phyloP scores from a whole-genome alignment of 1,284 basidiomycete genomes.

The Violaceomyces palustris region DNA sequence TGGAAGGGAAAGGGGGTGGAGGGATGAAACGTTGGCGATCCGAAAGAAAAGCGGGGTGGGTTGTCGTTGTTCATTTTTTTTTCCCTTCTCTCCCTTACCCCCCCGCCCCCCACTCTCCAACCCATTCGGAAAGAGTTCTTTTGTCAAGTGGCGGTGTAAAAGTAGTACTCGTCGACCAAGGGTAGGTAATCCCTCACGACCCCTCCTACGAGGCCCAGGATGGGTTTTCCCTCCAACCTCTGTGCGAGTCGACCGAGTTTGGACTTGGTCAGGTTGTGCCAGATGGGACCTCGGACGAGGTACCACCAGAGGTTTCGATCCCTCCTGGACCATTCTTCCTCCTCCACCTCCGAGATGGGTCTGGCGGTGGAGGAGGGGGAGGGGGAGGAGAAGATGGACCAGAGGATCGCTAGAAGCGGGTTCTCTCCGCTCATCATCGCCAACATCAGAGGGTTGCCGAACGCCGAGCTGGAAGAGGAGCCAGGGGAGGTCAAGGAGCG shows the following conservation, averaged over 20 bases:
- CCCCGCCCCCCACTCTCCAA: no score
- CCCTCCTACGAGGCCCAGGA: conserved; percentile 70
- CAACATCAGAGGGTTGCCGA: conserved; percentile 33
- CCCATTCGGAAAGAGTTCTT: no score
- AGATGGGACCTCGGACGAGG: conserved; percentile 78
- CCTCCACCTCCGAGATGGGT: conserved; percentile 52
- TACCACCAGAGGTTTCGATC: conserved; percentile 80
- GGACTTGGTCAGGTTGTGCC: conserved; percentile 74
- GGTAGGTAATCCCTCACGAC: conserved; percentile 85
- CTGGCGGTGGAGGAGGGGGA: conserved; percentile 17
- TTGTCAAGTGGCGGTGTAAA: conserved; percentile 57
- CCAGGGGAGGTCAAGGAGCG: conserved; percentile 19
- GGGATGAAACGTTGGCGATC: not conserved
- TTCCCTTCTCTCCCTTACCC: no score
- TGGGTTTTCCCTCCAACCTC: conserved; percentile 62
- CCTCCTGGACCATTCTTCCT: conserved; percentile 69
- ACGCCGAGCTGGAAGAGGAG: not conserved
- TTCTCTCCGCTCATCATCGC: conserved; percentile 40
- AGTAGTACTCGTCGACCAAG: conserved; percentile 89
- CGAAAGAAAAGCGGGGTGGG: not conserved
- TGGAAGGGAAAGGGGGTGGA: conserved; percentile 10
- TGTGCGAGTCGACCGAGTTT: conserved; percentile 65
- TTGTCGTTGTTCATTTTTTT: not conserved
- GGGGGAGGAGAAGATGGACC: conserved; percentile 24
- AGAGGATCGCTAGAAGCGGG: conserved; percentile 36